Base-by-base conservation (phyloP, 108 stramenopile species). In the Aurantiochytrium sp. region DNA sequence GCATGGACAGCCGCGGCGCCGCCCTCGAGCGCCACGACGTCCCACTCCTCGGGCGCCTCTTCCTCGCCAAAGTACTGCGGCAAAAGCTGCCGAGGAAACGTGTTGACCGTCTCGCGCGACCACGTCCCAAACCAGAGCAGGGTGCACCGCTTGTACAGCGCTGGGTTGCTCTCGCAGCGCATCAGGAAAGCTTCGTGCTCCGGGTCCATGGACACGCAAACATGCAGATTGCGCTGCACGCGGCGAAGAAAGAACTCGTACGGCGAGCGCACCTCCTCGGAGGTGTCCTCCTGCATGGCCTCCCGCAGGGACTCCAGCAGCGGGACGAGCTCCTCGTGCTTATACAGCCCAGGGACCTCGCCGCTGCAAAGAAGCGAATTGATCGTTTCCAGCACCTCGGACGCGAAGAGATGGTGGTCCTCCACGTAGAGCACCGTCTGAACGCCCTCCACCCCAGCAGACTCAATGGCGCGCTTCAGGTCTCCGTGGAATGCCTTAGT, bases 51-150 rank as follows among this genome's bases (percentile, higher is more conserved):
- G 4, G 45, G 27, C 2, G 27, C 86, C 6, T 85, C 42, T 24
- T 48, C n/a, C 0, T 27, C 36, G 4, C 27, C 54, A 55, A 55
- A 48, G 37, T 32, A 31, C 1, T 55, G 55, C 27, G 86, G 54
- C 34, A 55, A 4, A 3, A 86, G 12, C n/a, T 12, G 22, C 21
- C 52, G 30, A 0, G 93, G 93, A 5, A 93, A 55, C 4, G 41
- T 37, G 3, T 55, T 31, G 55, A 92, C 55, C 10, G 87, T 68
- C 4, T 52, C 54, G 2, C 68, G 34, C 5, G 86, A 52, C 93
- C 93, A 94, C 39, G 91, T 86, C 0, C 93, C 93, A 19, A 93
- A 92, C 94, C 94, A 94, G 3, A 93, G 86, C 54, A 92, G 52
- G 17, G 65, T 39, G 55, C 92, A 93, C 1, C 68, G 52, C 22